Percentiles rank a stretch among this genome's conserved stretches.
Evolutionary conservation across 2,329 filamentous ascomycete species (phyloP).

Genomic region (Fulvia fulva): DNA sequence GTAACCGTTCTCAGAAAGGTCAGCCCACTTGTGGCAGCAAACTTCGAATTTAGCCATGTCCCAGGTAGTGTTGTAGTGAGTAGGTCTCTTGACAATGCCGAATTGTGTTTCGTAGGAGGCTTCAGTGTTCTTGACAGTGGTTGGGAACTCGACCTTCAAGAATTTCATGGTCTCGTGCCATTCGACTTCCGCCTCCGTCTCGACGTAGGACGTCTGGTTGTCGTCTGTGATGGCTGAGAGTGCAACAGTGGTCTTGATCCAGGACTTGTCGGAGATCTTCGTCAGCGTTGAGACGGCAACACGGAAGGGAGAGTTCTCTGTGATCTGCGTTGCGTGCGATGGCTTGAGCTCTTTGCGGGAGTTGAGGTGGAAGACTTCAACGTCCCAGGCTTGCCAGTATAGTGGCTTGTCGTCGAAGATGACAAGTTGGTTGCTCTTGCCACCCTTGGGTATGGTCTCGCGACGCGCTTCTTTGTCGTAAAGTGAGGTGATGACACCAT

Average conservation of each 20-base stretch:
- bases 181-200: conserved; percentile 81
- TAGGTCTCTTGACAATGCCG: conserved; percentile 81
- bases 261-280: conserved; percentile 81
- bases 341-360: conserved; percentile 71
- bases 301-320: conserved; percentile 67
- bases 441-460: conserved; percentile 68
- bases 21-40: conserved; percentile 91
- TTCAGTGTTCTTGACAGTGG: conserved; percentile 84
- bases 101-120: conserved; percentile 95
- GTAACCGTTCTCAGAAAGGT: conserved; percentile 81
- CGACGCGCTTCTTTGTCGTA: conserved; percentile 69
- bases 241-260: conserved; percentile 79
- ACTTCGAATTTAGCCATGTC: conserved; percentile 98
- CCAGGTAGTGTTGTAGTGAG: conserved; percentile 97
- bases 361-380: conserved; percentile 91
- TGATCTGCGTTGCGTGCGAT: conserved; percentile 63
- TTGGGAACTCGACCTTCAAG: conserved; percentile 97
- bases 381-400: conserved; percentile 98
- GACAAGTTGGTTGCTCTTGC: conserved; percentile 85
- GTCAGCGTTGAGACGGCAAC: conserved; percentile 81
- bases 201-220: conserved; percentile 65
- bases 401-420: conserved; percentile 96
- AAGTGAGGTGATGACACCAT: conserved; percentile 78
- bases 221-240: conserved; percentile 63
- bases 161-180: conserved; percentile 98